These are phyloP conservation scores for Dioszegia crocea DNA, from an alignment of 768 basidiomycete species.

Conservation along the genomic window DNA sequence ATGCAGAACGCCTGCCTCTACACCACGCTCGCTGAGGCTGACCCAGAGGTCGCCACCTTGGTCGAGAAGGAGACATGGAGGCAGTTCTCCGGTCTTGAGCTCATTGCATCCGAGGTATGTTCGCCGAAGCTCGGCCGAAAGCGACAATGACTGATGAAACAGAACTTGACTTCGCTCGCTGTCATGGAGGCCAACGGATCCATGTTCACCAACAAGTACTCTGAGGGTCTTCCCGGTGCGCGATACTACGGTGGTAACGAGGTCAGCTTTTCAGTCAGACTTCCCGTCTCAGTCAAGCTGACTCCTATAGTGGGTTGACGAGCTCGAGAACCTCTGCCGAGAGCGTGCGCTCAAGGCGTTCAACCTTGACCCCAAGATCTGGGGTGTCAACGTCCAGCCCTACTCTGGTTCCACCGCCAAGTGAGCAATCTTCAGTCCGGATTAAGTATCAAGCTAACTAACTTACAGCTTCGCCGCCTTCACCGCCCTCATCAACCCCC, in stretches of 20 bases:
- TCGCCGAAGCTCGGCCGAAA: background rate
- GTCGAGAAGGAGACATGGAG: conserved; percentile 96
- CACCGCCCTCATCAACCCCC: conserved; percentile 91
- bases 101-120: conserved; percentile 94
- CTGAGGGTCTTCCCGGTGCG: conserved; percentile 95
- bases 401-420: conserved; percentile 82
- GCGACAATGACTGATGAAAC: conserved; percentile 1
- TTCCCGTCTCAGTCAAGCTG: background rate
- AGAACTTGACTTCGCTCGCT: conserved; percentile 95
- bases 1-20: conserved; percentile 86
- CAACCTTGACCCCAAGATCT: conserved; percentile 77
- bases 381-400: conserved; percentile 99
- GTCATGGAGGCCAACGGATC: conserved; percentile 99
- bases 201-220: conserved; percentile 98
- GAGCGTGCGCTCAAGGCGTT: conserved; percentile 94
- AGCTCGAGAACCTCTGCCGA: conserved; percentile 89
- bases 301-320: conserved; percentile 61
- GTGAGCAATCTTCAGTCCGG: conserved; percentile 53
- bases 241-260: conserved; percentile 98
- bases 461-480: conserved; percentile 86
- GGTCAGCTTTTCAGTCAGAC: background rate
- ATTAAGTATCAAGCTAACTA: background rate
- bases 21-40: conserved; percentile 77
- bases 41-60: conserved; percentile 93
- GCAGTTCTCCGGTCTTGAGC: conserved; percentile 93